Evolutionary conservation across 768 basidiomycete genomes (phyloP).

Genomic region (Boletus eberwhitei): DNA sequence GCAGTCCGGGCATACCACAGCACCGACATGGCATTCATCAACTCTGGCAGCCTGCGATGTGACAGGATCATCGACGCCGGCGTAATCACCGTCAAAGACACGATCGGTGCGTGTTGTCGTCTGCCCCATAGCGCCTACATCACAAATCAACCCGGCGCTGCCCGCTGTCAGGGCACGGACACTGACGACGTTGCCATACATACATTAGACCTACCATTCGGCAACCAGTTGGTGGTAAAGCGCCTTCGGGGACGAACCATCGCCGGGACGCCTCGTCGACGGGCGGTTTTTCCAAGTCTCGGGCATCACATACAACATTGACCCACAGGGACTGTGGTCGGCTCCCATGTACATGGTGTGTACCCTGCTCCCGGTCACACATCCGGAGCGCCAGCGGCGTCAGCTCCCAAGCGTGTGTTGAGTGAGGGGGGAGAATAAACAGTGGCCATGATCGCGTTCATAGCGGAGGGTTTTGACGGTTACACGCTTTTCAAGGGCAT

Average conservation of each 20-base stretch:
- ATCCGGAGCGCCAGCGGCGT: background rate
- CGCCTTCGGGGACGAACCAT: background rate
- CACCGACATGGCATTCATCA: constrained; percentile 13
- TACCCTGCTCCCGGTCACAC: constrained; percentile 1
- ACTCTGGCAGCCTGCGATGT: constrained; percentile 1
- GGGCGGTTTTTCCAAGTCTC: constrained; percentile 4
- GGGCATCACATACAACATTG: background rate
- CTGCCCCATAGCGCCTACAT: background rate
- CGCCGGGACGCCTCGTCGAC: constrained; percentile 10
- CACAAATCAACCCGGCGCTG: background rate
- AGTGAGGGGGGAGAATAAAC: background rate
- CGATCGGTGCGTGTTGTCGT: constrained; percentile 11
- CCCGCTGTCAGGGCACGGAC: too few species aligned
- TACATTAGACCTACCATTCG: constrained; percentile 3
- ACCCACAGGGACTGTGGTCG: background rate
- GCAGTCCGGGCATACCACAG: constrained; percentile 19
- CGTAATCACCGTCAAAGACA: constrained; percentile 3
- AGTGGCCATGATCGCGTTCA: constrained; percentile 8
- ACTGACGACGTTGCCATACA: background rate
- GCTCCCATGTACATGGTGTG: constrained; percentile 1
- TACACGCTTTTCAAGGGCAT: constrained; percentile 4
- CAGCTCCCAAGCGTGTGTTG: background rate
- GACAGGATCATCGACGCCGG: constrained; percentile 8
- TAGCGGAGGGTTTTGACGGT: constrained; percentile 10
- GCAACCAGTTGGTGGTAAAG: constrained; percentile 4